phyloP scores from a whole-genome alignment of 345 rosid species.

The Citrus inodora region DNA sequence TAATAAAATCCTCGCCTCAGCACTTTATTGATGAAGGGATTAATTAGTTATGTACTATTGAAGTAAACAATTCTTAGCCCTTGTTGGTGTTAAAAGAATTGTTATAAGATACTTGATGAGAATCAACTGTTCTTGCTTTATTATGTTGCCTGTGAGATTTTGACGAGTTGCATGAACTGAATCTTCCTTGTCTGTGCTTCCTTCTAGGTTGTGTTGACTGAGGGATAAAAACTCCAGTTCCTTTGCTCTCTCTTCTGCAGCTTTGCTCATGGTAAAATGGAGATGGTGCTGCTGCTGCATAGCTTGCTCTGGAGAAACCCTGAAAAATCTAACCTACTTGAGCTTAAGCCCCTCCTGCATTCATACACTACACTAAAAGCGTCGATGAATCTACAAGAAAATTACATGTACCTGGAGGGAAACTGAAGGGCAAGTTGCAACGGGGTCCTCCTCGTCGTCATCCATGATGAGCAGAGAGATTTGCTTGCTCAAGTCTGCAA shows the following conservation, averaged over 20 bases:
- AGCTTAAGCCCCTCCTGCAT: neutral
- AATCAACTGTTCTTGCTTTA: slow-evolving; percentile 34
- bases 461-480: slow-evolving; percentile 95
- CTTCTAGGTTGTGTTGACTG: slow-evolving; percentile 63
- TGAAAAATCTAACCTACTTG: slow-evolving; percentile 24
- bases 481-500: slow-evolving; percentile 88
- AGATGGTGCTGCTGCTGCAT: slow-evolving; percentile 38
- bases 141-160: slow-evolving; percentile 44
- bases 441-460: slow-evolving; percentile 70
- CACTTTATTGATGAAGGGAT: slow-evolving; percentile 15
- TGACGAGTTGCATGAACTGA: slow-evolving; percentile 40
- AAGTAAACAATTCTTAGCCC: slow-evolving; percentile 16
- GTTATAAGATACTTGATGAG: slow-evolving; percentile 26
- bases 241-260: slow-evolving; percentile 66
- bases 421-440: slow-evolving; percentile 49
- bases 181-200: slow-evolving; percentile 61
- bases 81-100: slow-evolving; percentile 39
- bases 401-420: slow-evolving; percentile 52
- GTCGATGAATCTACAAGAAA: neutral
- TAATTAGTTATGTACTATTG: slow-evolving; percentile 14
- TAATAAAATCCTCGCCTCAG: slow-evolving; percentile 12
- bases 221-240: slow-evolving; percentile 92
- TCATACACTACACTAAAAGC: neutral
- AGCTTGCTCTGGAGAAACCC: slow-evolving; percentile 42
- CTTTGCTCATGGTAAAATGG: slow-evolving; percentile 44